Conservation (phyloP, 305 asterid genomes). For the Withania somnifera region DNA sequence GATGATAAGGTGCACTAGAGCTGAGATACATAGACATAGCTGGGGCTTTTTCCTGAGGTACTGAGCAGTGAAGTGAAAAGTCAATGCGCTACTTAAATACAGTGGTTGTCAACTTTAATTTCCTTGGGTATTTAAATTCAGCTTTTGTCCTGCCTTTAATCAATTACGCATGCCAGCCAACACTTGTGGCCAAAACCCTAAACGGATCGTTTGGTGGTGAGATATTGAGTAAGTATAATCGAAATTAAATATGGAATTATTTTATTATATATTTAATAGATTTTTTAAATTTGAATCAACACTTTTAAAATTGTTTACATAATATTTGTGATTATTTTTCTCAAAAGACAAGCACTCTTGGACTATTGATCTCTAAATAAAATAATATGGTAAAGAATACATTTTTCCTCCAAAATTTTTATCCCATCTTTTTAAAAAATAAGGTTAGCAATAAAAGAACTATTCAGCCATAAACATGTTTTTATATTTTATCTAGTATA, state of each 20-base stretch:
- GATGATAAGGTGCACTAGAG: not conserved
- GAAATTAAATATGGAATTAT: no score
- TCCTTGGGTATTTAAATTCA: conserved; percentile 2
- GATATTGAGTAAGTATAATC: no score
- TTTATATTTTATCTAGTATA: no score
- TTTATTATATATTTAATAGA: no score
- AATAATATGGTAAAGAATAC: not conserved
- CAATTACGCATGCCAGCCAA: not conserved
- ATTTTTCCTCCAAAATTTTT: not conserved
- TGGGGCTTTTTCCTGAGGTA: not conserved
- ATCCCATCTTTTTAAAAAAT: no score
- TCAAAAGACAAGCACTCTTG: not conserved
- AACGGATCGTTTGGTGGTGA: no score
- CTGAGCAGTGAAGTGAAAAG: not conserved
- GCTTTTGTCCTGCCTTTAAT: conserved; percentile 14
- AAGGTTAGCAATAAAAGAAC: no score
- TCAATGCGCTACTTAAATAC: not conserved
- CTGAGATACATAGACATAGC: not conserved
- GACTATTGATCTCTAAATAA: not conserved
- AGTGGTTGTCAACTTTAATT: conserved; percentile 2
- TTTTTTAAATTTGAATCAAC: no score
- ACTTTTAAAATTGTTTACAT: no score
- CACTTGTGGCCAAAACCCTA: not conserved
- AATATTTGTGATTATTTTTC: not conserved
- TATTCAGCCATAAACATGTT: no score